Evolutionary conservation across 495 filamentous ascomycete genomes (phyloP).

Genomic region (Podospora didyma): DNA sequence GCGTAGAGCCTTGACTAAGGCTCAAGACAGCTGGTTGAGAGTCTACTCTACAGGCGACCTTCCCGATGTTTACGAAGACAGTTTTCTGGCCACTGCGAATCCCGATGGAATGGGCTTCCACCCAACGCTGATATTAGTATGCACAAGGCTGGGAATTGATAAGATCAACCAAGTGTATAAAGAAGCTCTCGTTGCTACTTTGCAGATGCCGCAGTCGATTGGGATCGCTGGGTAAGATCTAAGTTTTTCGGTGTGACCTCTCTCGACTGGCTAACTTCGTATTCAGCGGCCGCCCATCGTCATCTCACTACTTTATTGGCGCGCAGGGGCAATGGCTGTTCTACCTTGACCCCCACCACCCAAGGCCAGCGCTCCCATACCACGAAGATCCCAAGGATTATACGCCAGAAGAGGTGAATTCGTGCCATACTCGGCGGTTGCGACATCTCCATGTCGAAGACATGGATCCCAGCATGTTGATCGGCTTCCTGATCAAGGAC

Average conservation of each 20-base stretch:
- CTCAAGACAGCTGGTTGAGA: slow-evolving; percentile 55
- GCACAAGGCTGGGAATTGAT: slow-evolving; percentile 86
- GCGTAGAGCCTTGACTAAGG: slow-evolving; percentile 64
- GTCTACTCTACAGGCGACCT: slow-evolving; percentile 90
- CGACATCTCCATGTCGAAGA: slow-evolving; percentile 80
- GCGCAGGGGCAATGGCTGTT: slow-evolving; percentile 86
- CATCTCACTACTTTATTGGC: slow-evolving; percentile 96
- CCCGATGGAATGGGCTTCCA: slow-evolving; percentile 59
- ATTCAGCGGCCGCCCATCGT: slow-evolving; percentile 80
- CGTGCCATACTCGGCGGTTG: slow-evolving; percentile 82
- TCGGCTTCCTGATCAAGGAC: slow-evolving; percentile 86
- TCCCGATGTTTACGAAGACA: slow-evolving; percentile 88
- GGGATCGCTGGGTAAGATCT: slow-evolving; percentile 88
- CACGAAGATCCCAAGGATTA: slow-evolving; percentile 49
- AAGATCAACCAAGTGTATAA: slow-evolving; percentile 90
- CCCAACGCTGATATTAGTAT: slow-evolving; percentile 85
- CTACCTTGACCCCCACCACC: slow-evolving; percentile 91
- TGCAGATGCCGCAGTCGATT: slow-evolving; percentile 85
- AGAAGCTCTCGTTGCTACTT: slow-evolving; percentile 73
- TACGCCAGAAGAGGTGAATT: slow-evolving; percentile 67
- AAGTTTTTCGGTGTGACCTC: background rate
- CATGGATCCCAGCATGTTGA: slow-evolving; percentile 98
- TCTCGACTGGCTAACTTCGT: slow-evolving; percentile 2
- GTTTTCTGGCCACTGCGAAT: slow-evolving; percentile 69
- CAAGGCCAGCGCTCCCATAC: slow-evolving; percentile 62